Evolutionary conservation across 139 green algal genomes (phyloP), one percentile per base, ranked within the genome.

Genomic region (Closterium sp.): DNA sequence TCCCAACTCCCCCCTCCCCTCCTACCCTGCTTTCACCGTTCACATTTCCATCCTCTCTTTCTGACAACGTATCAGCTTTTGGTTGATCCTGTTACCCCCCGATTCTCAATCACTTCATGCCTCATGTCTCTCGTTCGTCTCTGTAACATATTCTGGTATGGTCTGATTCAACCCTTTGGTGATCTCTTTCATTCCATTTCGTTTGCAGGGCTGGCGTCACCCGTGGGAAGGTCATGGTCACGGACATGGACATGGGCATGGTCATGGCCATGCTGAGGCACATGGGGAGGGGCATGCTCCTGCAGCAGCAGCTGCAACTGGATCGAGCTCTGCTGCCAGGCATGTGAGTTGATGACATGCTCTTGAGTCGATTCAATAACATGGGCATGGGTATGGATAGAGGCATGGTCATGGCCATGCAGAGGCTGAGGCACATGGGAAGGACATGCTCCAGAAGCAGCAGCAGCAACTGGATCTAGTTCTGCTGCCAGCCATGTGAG

Each of bases 161-260:
- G 38, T 7, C 13, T 50, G 10, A 79, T 79, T 79, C 5, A 27
- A 79, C 19, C 17, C 2, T 4, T 79, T 79, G 17, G n/a, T n/a
- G n/a, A n/a, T 27, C 3, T 27, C 24, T 79, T 6, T 27, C 24
- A 31, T 87, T 30, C 85, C 86, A 7, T 4, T 90, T 3, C 2
- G 31, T 91, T 9, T 27, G n/a, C 70, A 92, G 90, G 91, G 91
- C 31, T 92, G 88, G 88, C 87, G 91, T 22, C 91, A 93, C 30
- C 91, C 91, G 9, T 93, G 91, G 91, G 91, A 93, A 34, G 91
- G 89, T 17, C 91, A 93, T 93, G 90, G 90, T 29, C 91, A 93
- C 94, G 91, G 91, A 10, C 30, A 93, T 32, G 89, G 32, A 2
- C 88, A 93, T 42, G 91, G 91, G 9, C 87, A 93, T 93, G 89